Conservation (phyloP, 345 rosid species). For the Theobroma cacao region DNA sequence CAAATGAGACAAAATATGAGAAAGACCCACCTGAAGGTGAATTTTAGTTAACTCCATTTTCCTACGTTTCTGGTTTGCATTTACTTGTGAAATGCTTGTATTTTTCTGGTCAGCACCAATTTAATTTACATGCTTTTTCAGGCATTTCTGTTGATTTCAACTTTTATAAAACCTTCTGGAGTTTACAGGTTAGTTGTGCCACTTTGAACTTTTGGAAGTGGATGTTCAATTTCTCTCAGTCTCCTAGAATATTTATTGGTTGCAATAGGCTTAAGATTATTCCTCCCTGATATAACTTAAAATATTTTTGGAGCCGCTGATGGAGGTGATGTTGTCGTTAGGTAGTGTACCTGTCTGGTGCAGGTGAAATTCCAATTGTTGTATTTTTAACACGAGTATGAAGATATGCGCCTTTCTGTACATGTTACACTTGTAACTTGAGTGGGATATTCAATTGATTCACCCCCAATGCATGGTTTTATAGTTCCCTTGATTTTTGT, state of each 20-base stretch:
- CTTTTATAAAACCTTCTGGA: constrained; percentile 95
- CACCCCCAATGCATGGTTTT: background rate
- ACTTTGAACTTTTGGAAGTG: constrained; percentile 3
- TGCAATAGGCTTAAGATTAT: background rate
- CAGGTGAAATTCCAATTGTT: constrained; percentile 6
- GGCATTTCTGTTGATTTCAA: constrained; percentile 90
- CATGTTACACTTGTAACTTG: background rate
- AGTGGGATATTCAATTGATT: background rate
- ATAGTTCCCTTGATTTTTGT: background rate
- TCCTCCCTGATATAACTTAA: background rate
- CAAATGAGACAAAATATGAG: constrained; percentile 92
- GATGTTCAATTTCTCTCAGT: background rate
- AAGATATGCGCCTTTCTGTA: background rate
- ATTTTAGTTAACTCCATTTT: constrained; percentile 5
- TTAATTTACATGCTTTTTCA: constrained; percentile 31
- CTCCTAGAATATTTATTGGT: background rate
- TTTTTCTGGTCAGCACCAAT: background rate
- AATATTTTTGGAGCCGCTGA: background rate
- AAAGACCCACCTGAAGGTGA: constrained; percentile 86
- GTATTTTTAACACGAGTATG: background rate
- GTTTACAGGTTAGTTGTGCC: constrained; percentile 70
- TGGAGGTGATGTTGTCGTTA: background rate
- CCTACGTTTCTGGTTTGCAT: constrained; percentile 12
- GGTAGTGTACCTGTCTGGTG: background rate
- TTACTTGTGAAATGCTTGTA: background rate